These are phyloP conservation scores for Candida dendrica DNA, from an alignment of 805 yeast species.

Conservation along the genomic window DNA sequence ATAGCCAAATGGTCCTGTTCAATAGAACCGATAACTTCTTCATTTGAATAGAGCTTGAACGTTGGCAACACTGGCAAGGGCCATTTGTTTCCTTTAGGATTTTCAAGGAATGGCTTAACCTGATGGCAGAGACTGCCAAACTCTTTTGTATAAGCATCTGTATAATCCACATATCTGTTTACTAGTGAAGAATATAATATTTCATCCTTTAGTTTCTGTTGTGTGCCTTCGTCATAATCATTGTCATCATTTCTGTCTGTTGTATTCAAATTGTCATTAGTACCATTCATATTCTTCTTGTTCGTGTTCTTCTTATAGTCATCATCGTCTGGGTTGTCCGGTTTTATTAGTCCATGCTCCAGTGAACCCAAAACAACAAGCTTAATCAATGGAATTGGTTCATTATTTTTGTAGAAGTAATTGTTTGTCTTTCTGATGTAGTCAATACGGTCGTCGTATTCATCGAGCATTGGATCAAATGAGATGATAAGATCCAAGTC, in stretches of 20 bases:
- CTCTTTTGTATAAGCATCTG: constrained; percentile 12
- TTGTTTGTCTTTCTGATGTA: constrained; percentile 15
- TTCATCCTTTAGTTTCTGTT: constrained; percentile 15
- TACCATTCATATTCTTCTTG: no score
- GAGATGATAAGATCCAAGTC: constrained; percentile 38
- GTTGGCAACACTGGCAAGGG: constrained; percentile 8
- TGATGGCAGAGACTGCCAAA: constrained; percentile 8
- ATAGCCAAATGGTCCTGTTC: constrained; percentile 9
- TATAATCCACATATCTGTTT: constrained; percentile 6
- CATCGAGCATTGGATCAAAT: constrained; percentile 37
- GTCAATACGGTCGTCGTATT: constrained; percentile 22
- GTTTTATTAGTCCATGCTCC: constrained; percentile 31
- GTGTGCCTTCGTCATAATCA: constrained; percentile 7
- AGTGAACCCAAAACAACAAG: constrained; percentile 37
- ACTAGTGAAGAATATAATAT: constrained; percentile 19
- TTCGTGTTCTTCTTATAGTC: constrained; percentile 5
- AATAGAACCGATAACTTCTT: constrained; percentile 14
- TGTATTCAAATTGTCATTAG: no score
- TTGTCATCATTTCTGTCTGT: no score
- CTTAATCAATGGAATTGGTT: constrained; percentile 36
- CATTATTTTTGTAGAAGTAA: constrained; percentile 6
- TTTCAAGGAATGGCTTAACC: constrained; percentile 7
- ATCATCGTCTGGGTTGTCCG: constrained; percentile 5
- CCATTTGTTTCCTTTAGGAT: constrained; percentile 3
- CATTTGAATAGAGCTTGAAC: constrained; percentile 9